Conservation (phyloP, 2,329 filamentous ascomycete species). For the Aspergillus ustus region DNA sequence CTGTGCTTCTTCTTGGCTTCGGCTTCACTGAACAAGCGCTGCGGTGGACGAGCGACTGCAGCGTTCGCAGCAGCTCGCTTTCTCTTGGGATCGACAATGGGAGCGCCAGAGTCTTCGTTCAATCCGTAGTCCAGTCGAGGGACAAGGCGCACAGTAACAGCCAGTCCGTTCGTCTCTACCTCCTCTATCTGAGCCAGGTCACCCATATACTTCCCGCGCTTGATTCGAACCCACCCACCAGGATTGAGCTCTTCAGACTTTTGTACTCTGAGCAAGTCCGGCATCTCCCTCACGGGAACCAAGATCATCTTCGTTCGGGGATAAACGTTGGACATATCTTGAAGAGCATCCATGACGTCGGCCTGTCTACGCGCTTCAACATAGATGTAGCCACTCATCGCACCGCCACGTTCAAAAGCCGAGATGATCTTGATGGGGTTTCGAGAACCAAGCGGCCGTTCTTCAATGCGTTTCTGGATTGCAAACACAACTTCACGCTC, state of each 20-base stretch:
- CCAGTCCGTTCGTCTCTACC: conserved; percentile 89
- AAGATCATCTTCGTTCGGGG: conserved; percentile 83
- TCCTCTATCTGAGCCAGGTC: conserved; percentile 92
- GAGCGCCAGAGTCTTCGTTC: conserved; percentile 73
- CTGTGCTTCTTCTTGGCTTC: conserved; percentile 90
- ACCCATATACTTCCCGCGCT: conserved; percentile 78
- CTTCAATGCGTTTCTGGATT: conserved; percentile 86
- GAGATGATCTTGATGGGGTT: conserved; percentile 84
- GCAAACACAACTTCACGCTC: conserved; percentile 88
- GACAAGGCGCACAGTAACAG: conserved; percentile 84
- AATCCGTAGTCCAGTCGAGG: conserved; percentile 90
- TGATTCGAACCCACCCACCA: conserved; percentile 90
- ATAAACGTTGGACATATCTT: conserved; percentile 87
- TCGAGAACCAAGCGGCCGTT: conserved; percentile 72
- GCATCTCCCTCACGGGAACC: conserved; percentile 96
- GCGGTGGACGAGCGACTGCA: conserved; percentile 74
- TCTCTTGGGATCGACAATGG: conserved; percentile 68
- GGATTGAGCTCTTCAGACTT: conserved; percentile 85
- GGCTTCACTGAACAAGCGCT: conserved; percentile 87
- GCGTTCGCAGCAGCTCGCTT: conserved; percentile 67
- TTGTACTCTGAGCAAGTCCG: conserved; percentile 86
- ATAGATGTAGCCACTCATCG: conserved; percentile 95
- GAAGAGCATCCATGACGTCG: conserved; percentile 80
- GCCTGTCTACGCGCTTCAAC: conserved; percentile 87
- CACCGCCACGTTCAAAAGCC: conserved; percentile 85